Evolutionary conservation across 208 protist genomes (phyloP), one percentile per base, ranked within the genome.

Genomic region (Trypanosoma melophagium): DNA sequence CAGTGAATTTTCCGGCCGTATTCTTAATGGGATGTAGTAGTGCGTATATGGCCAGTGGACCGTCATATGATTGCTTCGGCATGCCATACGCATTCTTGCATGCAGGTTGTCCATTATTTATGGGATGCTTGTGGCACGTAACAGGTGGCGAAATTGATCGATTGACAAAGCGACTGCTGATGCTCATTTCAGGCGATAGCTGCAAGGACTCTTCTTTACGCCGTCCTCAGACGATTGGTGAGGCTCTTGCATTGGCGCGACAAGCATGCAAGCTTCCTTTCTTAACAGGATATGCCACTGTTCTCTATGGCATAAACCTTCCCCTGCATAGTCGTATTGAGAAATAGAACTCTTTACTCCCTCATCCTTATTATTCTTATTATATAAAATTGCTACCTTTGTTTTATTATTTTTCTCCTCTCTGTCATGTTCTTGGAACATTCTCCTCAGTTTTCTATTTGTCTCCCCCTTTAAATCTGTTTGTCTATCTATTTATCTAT

Each of bases 11-110:
- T 60, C 69, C 62, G 19, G 61, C 59, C 7, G 61, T 87, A 21
- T 63, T 89, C 49, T 75, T 95, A 21, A 92, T 95, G 86, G 85
- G 89, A n/a, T 95, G 89, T 79, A 86, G 86, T 69, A 87, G 83
- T 22, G 89, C 89, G 0, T 73, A 74, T 22, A 71, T 90, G 62
- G 45, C 74, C 0, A 69, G 71, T 40, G 66, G 80, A 7, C 28
- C 52, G 19, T 38, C 57, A 16, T 80, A 70, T 66, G 84, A 89
- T 28, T 67, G 60, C 42, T 76, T 81, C 49, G 89, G 86, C 12
- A 79, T 93, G 77, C 89, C 89, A 7, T 72, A 74, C 60, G 82
- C 83, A 10, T 93, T 86, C 58, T 74, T 92, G n/a, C 84, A 89
- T 58, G 89, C 89, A 5, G 89, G 89, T 2, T 66, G 64, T 14